Evolutionary conservation across 306 rosid species (phyloP).

Genomic region (Vicia sativa): DNA sequence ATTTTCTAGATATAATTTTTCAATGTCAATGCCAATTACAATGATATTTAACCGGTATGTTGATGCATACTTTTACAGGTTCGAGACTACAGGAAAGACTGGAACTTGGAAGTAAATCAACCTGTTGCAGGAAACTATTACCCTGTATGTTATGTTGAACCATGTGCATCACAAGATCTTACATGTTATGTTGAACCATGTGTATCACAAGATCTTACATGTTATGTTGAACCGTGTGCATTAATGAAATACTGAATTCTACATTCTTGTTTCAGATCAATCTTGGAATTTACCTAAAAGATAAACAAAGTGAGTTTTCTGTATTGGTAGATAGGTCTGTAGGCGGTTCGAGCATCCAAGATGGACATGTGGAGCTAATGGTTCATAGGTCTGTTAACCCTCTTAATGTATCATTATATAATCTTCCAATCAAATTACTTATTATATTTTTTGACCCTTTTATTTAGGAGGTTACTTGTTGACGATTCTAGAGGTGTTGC

Average conservation of each 20-base stretch:
- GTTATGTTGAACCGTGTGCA: slow-evolving; percentile 29
- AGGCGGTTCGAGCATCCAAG: slow-evolving; percentile 80
- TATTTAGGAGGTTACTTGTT: slow-evolving; percentile 68
- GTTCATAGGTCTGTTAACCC: slow-evolving; percentile 67
- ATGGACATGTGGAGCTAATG: slow-evolving; percentile 86
- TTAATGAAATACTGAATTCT: slow-evolving; percentile 33
- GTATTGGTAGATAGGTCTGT: slow-evolving; percentile 78
- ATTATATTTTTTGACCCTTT: slow-evolving; percentile 5
- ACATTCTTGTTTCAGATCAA: slow-evolving; percentile 60
- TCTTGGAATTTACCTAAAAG: slow-evolving; percentile 69
- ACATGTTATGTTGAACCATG: slow-evolving; percentile 37
- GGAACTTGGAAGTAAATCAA: slow-evolving; percentile 80
- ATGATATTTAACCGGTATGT: neutral
- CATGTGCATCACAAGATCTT: slow-evolving; percentile 11
- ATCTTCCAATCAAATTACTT: slow-evolving; percentile 2
- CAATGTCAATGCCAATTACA: slow-evolving; percentile 6
- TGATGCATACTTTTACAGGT: slow-evolving; percentile 51
- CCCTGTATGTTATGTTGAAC: slow-evolving; percentile 59
- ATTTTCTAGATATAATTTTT: neutral
- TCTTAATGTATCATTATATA: slow-evolving; percentile 4
- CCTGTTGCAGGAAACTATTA: slow-evolving; percentile 95
- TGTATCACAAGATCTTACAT: slow-evolving; percentile 27
- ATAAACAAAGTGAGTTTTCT: slow-evolving; percentile 64
- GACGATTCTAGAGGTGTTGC: slow-evolving; percentile 91
- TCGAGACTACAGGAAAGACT: slow-evolving; percentile 73